Percentiles rank a stretch among this genome's conserved stretches.
Evolutionary conservation across 164 flowering plant species (phyloP).

Genomic region (Amborella trichopoda): DNA sequence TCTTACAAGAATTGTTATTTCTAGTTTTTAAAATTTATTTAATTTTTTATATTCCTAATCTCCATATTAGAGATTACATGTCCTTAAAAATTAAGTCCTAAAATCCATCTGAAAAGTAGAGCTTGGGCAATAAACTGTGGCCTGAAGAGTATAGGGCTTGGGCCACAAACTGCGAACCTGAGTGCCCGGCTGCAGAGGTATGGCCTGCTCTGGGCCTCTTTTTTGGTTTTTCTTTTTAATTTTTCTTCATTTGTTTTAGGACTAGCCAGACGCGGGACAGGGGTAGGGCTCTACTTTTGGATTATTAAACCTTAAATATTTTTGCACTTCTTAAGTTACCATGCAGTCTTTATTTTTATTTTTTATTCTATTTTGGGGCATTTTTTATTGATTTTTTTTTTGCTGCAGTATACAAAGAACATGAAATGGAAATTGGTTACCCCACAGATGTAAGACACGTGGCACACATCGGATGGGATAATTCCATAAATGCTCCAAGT

Average conservation of each 20-base stretch:
- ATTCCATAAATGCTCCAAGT: conserved; percentile 36
- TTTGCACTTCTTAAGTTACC: not conserved
- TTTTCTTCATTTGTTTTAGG: not conserved
- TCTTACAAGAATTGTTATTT: too few relatives aligned
- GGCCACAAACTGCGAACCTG: too few relatives aligned
- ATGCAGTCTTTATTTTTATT: not conserved
- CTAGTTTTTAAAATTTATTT: too few relatives aligned
- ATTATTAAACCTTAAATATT: not conserved
- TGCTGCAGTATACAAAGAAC: conserved; percentile 50
- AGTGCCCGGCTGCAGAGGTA: too few relatives aligned
- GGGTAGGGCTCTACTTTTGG: not conserved
- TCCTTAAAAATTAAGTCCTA: too few relatives aligned
- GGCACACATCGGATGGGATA: conserved; percentile 69
- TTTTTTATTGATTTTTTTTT: not conserved
- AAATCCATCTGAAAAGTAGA: too few relatives aligned
- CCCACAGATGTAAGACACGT: conserved; percentile 81
- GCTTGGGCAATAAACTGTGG: too few relatives aligned
- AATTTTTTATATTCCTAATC: too few relatives aligned
- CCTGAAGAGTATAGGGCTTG: too few relatives aligned
- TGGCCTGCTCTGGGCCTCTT: too few relatives aligned
- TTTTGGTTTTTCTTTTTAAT: too few relatives aligned
- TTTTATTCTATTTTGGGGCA: not conserved
- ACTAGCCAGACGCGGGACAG: not conserved
- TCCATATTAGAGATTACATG: too few relatives aligned
- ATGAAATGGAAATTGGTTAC: conserved; percentile 62